Evolutionary conservation across 140 eudicot genomes (phyloP).

Genomic region (Bidens hawaiensis): DNA sequence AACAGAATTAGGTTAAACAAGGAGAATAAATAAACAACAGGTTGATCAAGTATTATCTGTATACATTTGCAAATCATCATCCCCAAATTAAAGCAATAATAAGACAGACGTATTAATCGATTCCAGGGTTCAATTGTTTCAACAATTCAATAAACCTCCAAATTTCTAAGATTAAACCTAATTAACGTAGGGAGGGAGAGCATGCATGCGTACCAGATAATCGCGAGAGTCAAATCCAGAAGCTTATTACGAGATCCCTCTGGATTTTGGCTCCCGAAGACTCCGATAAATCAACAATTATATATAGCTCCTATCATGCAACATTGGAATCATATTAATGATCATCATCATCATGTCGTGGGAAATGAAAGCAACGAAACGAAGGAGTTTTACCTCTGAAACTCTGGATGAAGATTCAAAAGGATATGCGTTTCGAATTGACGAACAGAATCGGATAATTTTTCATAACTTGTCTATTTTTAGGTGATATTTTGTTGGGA

Average conservation of each 20-base stretch:
- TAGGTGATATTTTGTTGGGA: background rate
- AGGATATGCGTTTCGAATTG: too few relatives aligned
- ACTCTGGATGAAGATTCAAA: background rate
- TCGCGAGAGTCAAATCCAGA: constrained; percentile 33
- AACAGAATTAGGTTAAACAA: background rate
- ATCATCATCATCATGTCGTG: background rate
- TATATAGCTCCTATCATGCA: constrained; percentile 14
- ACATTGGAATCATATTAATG: background rate
- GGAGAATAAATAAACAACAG: too few relatives aligned
- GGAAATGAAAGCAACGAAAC: too few relatives aligned
- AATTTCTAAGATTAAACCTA: too few relatives aligned
- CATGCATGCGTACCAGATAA: constrained; percentile 30
- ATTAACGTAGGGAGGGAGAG: background rate
- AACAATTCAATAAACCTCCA: too few relatives aligned
- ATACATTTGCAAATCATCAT: background rate
- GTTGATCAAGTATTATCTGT: background rate
- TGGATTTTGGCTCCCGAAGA: constrained; percentile 28
- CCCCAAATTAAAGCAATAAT: background rate
- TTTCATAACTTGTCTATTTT: background rate
- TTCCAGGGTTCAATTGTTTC: too few relatives aligned
- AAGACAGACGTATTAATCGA: background rate
- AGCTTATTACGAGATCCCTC: constrained; percentile 32
- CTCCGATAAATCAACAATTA: constrained; percentile 13
- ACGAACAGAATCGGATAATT: background rate
- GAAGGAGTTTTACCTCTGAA: background rate